These are phyloP conservation scores for Umbilicaria muhlenbergii DNA, from an alignment of 495 filamentous ascomycete genomes.

Conservation along the genomic window DNA sequence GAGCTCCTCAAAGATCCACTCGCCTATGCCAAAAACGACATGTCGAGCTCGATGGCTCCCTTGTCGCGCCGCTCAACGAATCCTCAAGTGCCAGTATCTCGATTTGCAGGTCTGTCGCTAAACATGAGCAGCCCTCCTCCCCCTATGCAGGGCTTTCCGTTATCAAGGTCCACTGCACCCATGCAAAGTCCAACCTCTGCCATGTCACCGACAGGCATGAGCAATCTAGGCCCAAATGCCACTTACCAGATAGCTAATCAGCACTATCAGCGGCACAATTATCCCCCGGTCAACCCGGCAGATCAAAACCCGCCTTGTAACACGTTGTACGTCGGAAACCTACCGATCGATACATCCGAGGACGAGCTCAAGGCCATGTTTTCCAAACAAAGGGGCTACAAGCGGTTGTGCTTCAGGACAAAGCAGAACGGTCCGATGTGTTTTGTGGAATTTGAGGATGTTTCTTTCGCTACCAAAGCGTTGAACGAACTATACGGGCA, in stretches of 20 bases:
- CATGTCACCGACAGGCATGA: conserved; percentile 42
- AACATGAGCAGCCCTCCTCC: conserved; percentile 45
- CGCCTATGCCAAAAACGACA: conserved; percentile 66
- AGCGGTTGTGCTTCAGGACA: conserved; percentile 89
- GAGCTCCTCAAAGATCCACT: conserved; percentile 73
- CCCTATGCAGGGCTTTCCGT: conserved; percentile 33
- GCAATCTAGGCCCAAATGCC: conserved; percentile 24
- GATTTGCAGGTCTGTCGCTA: conserved; percentile 55
- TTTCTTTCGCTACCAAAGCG: conserved; percentile 84
- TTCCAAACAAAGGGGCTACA: conserved; percentile 88
- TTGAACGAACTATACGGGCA: conserved; percentile 85
- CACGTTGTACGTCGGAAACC: conserved; percentile 91
- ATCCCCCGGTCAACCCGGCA: conserved; percentile 83
- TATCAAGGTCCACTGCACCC: conserved; percentile 29
- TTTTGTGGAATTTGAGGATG: conserved; percentile 96
- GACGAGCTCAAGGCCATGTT: conserved; percentile 95
- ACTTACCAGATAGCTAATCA: conserved; percentile 40
- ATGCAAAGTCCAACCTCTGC: conserved; percentile 38
- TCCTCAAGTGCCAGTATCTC: conserved; percentile 54
- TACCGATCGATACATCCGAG: conserved; percentile 86
- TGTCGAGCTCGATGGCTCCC: conserved; percentile 26
- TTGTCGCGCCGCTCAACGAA: conserved; percentile 55
- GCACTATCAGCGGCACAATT: conserved; percentile 47
- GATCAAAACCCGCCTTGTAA: conserved; percentile 98
- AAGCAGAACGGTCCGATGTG: conserved; percentile 99